Evolutionary conservation across 2,329 filamentous ascomycete species (phyloP).

Genomic region (Lachnellula willkommii): DNA sequence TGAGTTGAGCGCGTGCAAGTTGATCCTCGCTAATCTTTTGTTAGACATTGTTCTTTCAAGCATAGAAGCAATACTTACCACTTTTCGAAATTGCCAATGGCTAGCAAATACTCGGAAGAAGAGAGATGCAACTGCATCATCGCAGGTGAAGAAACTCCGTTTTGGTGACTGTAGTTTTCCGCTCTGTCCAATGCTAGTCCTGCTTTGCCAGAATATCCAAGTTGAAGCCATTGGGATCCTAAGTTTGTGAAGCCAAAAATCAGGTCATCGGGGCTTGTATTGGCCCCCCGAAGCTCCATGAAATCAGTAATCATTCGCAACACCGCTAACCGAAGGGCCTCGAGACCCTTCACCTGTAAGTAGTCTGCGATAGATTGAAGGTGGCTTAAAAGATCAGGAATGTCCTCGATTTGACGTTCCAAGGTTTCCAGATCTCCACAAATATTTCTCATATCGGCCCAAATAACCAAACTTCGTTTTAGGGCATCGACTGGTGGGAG

Average conservation of each 20-base stretch:
- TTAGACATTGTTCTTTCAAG: neutral
- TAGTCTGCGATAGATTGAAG: slow-evolving; percentile 51
- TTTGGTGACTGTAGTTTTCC: slow-evolving; percentile 41
- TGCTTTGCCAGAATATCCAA: slow-evolving; percentile 57
- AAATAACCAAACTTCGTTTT: slow-evolving; percentile 22
- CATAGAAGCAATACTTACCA: slow-evolving; percentile 38
- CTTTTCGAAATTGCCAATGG: slow-evolving; percentile 59
- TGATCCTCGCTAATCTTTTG: slow-evolving; percentile 24
- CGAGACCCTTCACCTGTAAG: slow-evolving; percentile 51
- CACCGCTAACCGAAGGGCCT: slow-evolving; percentile 43
- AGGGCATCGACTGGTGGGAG: slow-evolving; percentile 22
- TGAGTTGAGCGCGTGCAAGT: slow-evolving; percentile 23
- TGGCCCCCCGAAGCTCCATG: slow-evolving; percentile 39
- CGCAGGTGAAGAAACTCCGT: slow-evolving; percentile 39
- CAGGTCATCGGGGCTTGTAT: slow-evolving; percentile 37
- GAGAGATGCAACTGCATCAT: slow-evolving; percentile 60
- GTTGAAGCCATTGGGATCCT: slow-evolving; percentile 49
- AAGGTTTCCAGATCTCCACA: slow-evolving; percentile 41
- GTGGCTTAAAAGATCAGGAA: slow-evolving; percentile 43
- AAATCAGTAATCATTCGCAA: slow-evolving; percentile 44
- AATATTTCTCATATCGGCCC: slow-evolving; percentile 37
- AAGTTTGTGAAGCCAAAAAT: slow-evolving; percentile 38
- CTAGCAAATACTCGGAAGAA: slow-evolving; percentile 68
- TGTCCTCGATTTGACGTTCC: slow-evolving; percentile 43
- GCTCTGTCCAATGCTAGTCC: slow-evolving; percentile 53